phyloP scores from a whole-genome alignment of 2,329 filamentous ascomycete genomes.

The Xylariaceae sp. region DNA sequence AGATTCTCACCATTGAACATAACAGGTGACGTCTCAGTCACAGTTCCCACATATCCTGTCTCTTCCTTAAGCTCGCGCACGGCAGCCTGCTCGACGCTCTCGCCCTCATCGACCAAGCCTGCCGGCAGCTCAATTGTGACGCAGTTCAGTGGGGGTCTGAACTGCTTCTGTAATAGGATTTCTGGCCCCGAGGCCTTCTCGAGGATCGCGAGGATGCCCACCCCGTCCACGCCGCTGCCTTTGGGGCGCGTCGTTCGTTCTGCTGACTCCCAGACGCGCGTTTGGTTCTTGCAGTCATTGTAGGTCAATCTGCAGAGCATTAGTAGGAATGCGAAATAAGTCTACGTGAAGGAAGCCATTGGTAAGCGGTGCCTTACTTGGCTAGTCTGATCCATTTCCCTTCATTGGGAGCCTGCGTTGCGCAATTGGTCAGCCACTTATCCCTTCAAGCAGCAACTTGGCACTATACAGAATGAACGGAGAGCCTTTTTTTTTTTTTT shows the following conservation, averaged over 20 bases:
- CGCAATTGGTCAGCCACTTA: conserved; percentile 5
- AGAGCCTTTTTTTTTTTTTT: too few species aligned
- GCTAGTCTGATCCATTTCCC: conserved; percentile 66
- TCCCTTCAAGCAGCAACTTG: not conserved
- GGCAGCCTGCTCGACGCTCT: conserved; percentile 66
- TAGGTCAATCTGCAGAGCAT: conserved; percentile 61
- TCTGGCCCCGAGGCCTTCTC: conserved; percentile 59
- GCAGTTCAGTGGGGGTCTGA: conserved; percentile 64
- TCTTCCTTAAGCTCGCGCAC: conserved; percentile 70
- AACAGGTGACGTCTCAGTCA: conserved; percentile 51
- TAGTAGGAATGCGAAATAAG: conserved; percentile 9
- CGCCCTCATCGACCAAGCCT: conserved; percentile 66
- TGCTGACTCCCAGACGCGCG: conserved; percentile 73
- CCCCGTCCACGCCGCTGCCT: conserved; percentile 69
- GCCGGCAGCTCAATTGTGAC: conserved; percentile 69
- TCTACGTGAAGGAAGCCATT: not conserved
- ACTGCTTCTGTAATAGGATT: conserved; percentile 71
- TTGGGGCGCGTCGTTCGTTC: conserved; percentile 72
- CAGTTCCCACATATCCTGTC: conserved; percentile 66
- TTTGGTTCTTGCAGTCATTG: conserved; percentile 63
- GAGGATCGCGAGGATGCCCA: conserved; percentile 75
- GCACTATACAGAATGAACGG: too few species aligned
- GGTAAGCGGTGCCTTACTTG: conserved; percentile 50
- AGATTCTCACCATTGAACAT: conserved; percentile 45
- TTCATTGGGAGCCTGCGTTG: conserved; percentile 53